Conservation (phyloP, 768 basidiomycete genomes). For the Rhizopogon salebrosus region DNA sequence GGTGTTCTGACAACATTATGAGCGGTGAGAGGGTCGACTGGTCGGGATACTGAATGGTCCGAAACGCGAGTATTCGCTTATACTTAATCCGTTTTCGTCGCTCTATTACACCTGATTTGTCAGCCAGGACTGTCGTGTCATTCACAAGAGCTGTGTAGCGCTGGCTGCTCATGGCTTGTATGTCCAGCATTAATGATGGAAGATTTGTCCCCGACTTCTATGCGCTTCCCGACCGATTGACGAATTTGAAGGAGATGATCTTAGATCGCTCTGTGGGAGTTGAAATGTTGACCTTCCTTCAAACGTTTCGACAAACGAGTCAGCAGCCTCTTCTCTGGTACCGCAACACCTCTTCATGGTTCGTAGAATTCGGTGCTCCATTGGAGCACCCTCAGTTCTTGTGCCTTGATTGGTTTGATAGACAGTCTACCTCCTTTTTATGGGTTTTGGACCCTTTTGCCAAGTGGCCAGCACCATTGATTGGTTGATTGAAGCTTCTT, state of each 20-base stretch:
- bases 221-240: background rate
- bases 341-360: background rate
- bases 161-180: no score
- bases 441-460: background rate
- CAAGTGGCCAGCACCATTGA: background rate
- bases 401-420: background rate
- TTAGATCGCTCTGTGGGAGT: background rate
- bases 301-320: background rate
- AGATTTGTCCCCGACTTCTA: no score
- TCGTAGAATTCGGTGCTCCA: background rate
- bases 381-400: background rate
- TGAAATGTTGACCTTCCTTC: background rate
- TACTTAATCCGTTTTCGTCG: no score
- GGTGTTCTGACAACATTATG: background rate
- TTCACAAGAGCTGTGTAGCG: no score
- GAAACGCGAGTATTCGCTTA: background rate
- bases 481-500: slow-evolving; percentile 6
- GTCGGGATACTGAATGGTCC: background rate
- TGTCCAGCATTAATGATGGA: no score
- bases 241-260: background rate
- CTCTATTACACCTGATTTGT: no score
- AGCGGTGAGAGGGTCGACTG: background rate
- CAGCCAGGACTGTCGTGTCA: background rate
- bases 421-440: background rate
- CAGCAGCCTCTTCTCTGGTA: background rate